Conservation (phyloP, 768 basidiomycete species). For the Leccinum disarticulatum region DNA sequence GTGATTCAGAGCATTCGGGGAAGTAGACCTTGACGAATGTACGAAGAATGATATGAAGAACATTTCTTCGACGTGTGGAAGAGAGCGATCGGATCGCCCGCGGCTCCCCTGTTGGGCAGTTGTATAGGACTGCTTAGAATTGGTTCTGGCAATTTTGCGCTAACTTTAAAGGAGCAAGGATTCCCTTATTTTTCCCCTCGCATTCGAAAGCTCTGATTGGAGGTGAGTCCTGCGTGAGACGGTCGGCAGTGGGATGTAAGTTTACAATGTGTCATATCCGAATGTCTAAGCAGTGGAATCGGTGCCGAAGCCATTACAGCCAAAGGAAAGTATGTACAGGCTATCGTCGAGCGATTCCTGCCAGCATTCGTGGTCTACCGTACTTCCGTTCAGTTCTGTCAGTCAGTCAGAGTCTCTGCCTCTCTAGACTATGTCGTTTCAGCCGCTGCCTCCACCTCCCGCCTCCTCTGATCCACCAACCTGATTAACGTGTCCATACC, state of each 20-base stretch:
- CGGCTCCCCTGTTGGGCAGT: too few relatives aligned
- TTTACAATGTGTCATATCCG: too few relatives aligned
- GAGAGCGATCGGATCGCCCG: too few relatives aligned
- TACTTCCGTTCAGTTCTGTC: not conserved
- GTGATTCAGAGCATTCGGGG: not conserved
- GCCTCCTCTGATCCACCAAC: conserved; percentile 59
- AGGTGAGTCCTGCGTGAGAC: too few relatives aligned
- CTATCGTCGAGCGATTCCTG: not conserved
- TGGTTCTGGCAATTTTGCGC: too few relatives aligned
- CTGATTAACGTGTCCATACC: conserved; percentile 68
- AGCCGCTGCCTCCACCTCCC: conserved; percentile 34
- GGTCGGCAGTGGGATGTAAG: too few relatives aligned
- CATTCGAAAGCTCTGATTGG: too few relatives aligned
- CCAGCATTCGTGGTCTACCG: not conserved
- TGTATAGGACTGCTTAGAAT: too few relatives aligned
- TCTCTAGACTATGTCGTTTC: not conserved
- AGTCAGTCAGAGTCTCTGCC: not conserved
- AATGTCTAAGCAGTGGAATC: not conserved
- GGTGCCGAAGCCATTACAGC: not conserved
- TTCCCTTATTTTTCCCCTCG: too few relatives aligned
- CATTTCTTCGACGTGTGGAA: not conserved
- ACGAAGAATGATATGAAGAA: not conserved
- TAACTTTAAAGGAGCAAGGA: too few relatives aligned
- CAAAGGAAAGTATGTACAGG: not conserved
- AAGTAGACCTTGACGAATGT: not conserved